Conservation (phyloP, 2,329 filamentous ascomycete species). For the Pyrenophora tritici-repentis region DNA sequence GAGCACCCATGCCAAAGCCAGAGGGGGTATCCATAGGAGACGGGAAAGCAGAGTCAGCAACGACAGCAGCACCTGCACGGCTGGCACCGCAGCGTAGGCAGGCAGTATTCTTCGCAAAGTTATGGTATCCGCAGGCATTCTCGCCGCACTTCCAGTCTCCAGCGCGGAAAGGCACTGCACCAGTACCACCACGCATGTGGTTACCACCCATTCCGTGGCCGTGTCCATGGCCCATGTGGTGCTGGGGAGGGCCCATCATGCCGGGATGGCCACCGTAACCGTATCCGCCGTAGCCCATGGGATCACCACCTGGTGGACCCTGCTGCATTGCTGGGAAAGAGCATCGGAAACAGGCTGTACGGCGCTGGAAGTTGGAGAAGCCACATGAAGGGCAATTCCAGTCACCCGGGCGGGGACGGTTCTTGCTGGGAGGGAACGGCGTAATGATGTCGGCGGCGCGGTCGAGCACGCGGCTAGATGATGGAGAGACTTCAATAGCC, state of each 20-base stretch:
- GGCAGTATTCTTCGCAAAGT: conserved; percentile 99
- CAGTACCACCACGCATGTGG: conserved; percentile 71
- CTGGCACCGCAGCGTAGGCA: conserved; percentile 95
- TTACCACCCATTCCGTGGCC: conserved; percentile 55
- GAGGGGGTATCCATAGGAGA: conserved; percentile 86
- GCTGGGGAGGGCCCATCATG: conserved; percentile 58
- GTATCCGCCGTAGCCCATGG: conserved; percentile 63
- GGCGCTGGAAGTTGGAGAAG: conserved; percentile 98
- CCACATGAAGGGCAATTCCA: conserved; percentile 99
- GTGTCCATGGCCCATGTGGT: conserved; percentile 68
- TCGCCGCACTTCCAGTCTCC: conserved; percentile 99
- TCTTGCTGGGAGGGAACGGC: conserved; percentile 97
- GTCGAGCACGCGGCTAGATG: conserved; percentile 94
- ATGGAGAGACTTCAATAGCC: conserved; percentile 97
- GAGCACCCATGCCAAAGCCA: conserved; percentile 82
- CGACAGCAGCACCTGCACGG: conserved; percentile 88
- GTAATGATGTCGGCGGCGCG: conserved; percentile 94
- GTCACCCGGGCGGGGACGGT: conserved; percentile 92
- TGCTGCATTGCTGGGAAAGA: conserved; percentile 94
- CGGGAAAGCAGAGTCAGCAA: conserved; percentile 90
- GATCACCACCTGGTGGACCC: conserved; percentile 70
- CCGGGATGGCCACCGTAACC: conserved; percentile 65
- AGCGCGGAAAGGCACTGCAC: conserved; percentile 93
- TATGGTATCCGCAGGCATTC: conserved; percentile 97
- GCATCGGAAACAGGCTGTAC: conserved; percentile 98